These are phyloP conservation scores for Aspergillus conjunctus DNA, from an alignment of 495 filamentous ascomycete genomes.

Conservation along the genomic window DNA sequence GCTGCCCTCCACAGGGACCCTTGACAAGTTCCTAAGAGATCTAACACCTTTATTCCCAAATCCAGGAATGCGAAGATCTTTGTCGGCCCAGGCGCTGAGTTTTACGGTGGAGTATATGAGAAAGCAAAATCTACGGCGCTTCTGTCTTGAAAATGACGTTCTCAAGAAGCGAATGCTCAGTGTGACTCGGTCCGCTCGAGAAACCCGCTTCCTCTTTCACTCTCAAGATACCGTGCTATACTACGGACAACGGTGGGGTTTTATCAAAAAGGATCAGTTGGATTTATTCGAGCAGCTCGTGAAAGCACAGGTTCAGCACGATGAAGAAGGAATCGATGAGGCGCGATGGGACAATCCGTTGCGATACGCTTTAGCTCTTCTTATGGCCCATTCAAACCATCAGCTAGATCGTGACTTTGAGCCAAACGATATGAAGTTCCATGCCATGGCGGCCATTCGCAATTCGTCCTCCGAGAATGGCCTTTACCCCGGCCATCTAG, in stretches of 20 bases:
- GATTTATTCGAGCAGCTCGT: slow-evolving; percentile 9
- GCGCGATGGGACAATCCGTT: slow-evolving; percentile 11
- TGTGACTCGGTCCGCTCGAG: slow-evolving; percentile 10
- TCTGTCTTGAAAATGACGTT: slow-evolving; percentile 9
- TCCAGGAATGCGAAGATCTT: background rate
- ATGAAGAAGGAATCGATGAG: slow-evolving; percentile 12
- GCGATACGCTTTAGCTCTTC: slow-evolving; percentile 8
- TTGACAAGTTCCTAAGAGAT: background rate
- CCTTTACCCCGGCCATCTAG: slow-evolving; percentile 7
- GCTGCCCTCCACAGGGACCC: background rate
- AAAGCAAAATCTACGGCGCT: slow-evolving; percentile 13
- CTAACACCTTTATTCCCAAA: background rate
- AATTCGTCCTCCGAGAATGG: slow-evolving; percentile 14
- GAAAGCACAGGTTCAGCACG: slow-evolving; percentile 10
- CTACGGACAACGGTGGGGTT: slow-evolving; percentile 4
- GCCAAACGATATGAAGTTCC: slow-evolving; percentile 2
- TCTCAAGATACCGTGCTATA: slow-evolving; percentile 11
- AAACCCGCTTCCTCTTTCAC: slow-evolving; percentile 13
- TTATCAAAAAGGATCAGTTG: slow-evolving; percentile 1
- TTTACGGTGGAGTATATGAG: slow-evolving; percentile 13
- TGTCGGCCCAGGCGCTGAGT: slow-evolving; percentile 1
- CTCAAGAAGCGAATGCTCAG: slow-evolving; percentile 14
- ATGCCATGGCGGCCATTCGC: slow-evolving; percentile 1
- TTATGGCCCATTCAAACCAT: slow-evolving; percentile 11
- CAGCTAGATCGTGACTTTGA: slow-evolving; percentile 11